These are phyloP conservation scores for Tolypocladium sp. DNA, from an alignment of 2,329 filamentous ascomycete genomes.

Conservation along the genomic window DNA sequence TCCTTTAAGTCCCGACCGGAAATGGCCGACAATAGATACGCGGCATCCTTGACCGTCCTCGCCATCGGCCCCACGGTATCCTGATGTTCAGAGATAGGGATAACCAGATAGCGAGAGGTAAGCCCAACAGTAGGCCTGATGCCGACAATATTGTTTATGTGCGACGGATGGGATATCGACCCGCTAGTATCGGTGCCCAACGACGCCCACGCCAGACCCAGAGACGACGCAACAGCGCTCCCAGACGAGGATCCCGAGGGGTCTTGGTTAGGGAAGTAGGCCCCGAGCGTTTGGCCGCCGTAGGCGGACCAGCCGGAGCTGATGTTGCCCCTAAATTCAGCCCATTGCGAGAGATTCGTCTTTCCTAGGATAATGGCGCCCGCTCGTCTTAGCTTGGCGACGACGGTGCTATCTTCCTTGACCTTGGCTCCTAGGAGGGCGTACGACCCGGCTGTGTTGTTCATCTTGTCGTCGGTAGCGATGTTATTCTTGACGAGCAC, in stretches of 20 bases:
- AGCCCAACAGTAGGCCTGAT: slow-evolving; percentile 61
- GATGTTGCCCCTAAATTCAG: slow-evolving; percentile 45
- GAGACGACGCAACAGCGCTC: slow-evolving; percentile 43
- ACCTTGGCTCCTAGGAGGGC: slow-evolving; percentile 50
- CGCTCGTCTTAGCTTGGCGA: slow-evolving; percentile 47
- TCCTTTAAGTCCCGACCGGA: slow-evolving; percentile 49
- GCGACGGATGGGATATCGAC: slow-evolving; percentile 47
- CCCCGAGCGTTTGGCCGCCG: slow-evolving; percentile 52
- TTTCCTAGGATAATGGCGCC: slow-evolving; percentile 60
- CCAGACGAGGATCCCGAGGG: slow-evolving; percentile 54
- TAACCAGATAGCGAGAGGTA: slow-evolving; percentile 50
- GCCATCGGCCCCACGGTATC: slow-evolving; percentile 60
- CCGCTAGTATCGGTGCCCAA: slow-evolving; percentile 40
- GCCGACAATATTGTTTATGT: slow-evolving; percentile 50
- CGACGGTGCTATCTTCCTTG: slow-evolving; percentile 46
- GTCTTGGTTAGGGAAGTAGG: slow-evolving; percentile 53
- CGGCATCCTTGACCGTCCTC: slow-evolving; percentile 56
- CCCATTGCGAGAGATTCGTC: slow-evolving; percentile 56
- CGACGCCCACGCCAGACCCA: slow-evolving; percentile 6
- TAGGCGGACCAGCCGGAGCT: slow-evolving; percentile 56
- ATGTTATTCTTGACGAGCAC: slow-evolving; percentile 62
- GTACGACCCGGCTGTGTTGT: slow-evolving; percentile 55
- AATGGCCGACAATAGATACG: slow-evolving; percentile 53
- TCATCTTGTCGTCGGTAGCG: slow-evolving; percentile 52
- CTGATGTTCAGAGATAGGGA: slow-evolving; percentile 55